These are phyloP conservation scores for Hypholoma fasciculare DNA, from an alignment of 768 basidiomycete species.

Conservation along the genomic window DNA sequence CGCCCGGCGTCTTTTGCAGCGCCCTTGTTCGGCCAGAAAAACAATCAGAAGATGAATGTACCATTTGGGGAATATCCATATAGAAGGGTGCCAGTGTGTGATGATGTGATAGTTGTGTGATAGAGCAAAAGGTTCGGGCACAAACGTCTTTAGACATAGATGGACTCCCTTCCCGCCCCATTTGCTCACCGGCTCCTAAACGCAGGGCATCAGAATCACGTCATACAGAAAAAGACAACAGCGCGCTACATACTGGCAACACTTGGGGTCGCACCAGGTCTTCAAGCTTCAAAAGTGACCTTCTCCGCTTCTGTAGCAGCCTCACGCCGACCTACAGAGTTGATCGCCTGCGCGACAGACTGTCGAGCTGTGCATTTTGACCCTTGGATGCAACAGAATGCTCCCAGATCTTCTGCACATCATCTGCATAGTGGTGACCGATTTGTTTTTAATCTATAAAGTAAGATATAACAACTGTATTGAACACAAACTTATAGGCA, in stretches of 20 bases:
- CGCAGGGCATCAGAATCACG: not conserved
- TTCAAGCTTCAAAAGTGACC: not conserved
- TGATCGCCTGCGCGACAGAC: not conserved
- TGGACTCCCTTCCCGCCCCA: not conserved
- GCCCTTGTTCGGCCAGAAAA: no score
- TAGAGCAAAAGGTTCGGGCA: no score
- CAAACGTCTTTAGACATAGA: no score
- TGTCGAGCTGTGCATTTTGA: not conserved
- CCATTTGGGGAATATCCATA: no score
- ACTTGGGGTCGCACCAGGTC: slow-evolving; percentile 1
- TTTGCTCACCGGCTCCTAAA: not conserved
- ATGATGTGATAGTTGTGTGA: no score
- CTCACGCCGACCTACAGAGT: not conserved
- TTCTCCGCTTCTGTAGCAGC: not conserved
- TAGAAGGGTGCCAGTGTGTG: no score
- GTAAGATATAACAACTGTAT: not conserved
- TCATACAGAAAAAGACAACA: not conserved
- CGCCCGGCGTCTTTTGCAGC: no score
- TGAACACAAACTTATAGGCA: not conserved
- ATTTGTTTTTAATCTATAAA: no score
- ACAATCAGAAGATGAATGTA: no score
- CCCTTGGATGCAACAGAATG: not conserved
- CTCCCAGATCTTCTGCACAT: slow-evolving; percentile 4
- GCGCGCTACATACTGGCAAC: not conserved
- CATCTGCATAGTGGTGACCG: not conserved